A percentile compares a stretch with the other conserved stretches of the same genome.
phyloP scores from a whole-genome alignment of 345 rosid species.

The Kernera saxatilis region DNA sequence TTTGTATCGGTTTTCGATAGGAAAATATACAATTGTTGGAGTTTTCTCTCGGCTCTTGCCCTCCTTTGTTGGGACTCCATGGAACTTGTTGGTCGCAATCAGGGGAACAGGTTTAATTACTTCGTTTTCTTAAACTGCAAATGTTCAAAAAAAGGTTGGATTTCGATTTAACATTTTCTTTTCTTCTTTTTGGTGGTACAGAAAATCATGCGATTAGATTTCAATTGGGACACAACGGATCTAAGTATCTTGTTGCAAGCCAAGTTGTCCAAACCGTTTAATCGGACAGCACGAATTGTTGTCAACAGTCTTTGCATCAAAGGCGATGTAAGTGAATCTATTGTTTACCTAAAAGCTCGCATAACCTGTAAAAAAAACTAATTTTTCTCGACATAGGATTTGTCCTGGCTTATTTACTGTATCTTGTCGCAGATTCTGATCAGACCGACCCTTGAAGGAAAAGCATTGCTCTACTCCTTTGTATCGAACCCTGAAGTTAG shows the following conservation, averaged over 20 bases:
- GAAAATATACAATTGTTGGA: constrained; percentile 75
- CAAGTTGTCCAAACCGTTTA: constrained; percentile 78
- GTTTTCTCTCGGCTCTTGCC: constrained; percentile 74
- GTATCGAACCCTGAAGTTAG: constrained; percentile 75
- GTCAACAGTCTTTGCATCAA: constrained; percentile 87
- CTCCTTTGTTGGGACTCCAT: constrained; percentile 75
- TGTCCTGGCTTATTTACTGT: background rate
- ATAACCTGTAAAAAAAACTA: background rate
- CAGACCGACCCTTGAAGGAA: constrained; percentile 79
- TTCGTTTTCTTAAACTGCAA: background rate
- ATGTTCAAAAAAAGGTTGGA: background rate
- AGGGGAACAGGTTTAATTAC: constrained; percentile 74
- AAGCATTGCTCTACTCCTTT: constrained; percentile 80
- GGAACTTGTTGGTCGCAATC: constrained; percentile 78
- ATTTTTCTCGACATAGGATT: background rate
- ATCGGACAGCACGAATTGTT: constrained; percentile 82
- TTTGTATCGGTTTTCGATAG: constrained; percentile 33
- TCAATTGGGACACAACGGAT: constrained; percentile 83
- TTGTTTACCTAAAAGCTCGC: background rate
- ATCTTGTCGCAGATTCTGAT: constrained; percentile 63
- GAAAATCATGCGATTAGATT: constrained; percentile 70
- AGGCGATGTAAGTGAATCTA: constrained; percentile 73
- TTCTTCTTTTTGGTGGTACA: constrained; percentile 25
- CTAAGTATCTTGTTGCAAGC: constrained; percentile 82
- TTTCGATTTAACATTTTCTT: background rate